Evolutionary conservation across 1,284 basidiomycete genomes (phyloP).

Genomic region (Peniophora sp.): DNA sequence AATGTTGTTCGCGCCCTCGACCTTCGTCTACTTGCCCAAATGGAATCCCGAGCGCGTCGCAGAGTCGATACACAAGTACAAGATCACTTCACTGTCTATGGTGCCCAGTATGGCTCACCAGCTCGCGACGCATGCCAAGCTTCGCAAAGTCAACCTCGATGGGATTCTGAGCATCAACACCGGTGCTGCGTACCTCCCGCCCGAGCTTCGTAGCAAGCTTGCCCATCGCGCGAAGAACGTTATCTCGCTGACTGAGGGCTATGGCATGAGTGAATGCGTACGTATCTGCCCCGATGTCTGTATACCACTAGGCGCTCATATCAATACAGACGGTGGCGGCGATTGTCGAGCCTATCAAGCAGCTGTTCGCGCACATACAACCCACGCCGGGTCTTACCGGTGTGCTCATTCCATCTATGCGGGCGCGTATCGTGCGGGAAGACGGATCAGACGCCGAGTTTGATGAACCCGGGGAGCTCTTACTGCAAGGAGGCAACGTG

Average conservation of each 20-base stretch:
- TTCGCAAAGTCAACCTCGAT: slow-evolving; percentile 7
- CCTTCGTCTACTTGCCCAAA: slow-evolving; percentile 6
- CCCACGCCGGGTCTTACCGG: slow-evolving; percentile 41
- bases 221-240: slow-evolving; percentile 1
- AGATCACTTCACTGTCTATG: slow-evolving; percentile 5
- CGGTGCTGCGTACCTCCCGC: slow-evolving; percentile 6
- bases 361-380: slow-evolving; percentile 33
- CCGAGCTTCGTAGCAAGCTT: slow-evolving; percentile 5
- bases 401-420: slow-evolving; percentile 52
- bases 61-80: slow-evolving; percentile 1
- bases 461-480: slow-evolving; percentile 61
- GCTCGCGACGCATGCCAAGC: slow-evolving; percentile 4
- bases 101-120: slow-evolving; percentile 9
- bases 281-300: slow-evolving; percentile 14
- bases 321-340: slow-evolving; percentile 46
- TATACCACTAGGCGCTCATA: neutral
- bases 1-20: slow-evolving; percentile 4
- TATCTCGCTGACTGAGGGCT: slow-evolving; percentile 25
- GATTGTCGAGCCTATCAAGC: slow-evolving; percentile 34
- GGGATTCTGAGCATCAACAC: neutral
- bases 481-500: slow-evolving; percentile 44
- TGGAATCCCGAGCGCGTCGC: slow-evolving; percentile 4
- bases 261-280: slow-evolving; percentile 72
- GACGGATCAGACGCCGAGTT: slow-evolving; percentile 48
- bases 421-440: slow-evolving; percentile 52